Evolutionary conservation across 306 rosid genomes (phyloP).

Genomic region (Rubus parviflorus): DNA sequence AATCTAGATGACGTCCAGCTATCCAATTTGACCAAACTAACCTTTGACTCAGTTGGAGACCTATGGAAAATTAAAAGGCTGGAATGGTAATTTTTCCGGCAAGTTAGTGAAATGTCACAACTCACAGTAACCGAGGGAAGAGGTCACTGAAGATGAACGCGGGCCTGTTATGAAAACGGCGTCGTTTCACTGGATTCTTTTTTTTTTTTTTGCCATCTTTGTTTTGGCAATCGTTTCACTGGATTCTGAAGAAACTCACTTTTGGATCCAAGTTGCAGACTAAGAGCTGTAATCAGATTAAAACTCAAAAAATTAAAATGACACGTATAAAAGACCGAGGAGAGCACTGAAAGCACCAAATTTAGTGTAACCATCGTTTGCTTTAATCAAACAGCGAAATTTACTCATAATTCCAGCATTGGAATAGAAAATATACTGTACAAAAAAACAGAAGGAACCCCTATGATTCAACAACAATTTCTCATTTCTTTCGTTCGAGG

Average conservation of each 20-base stretch:
- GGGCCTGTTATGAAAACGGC: not conserved
- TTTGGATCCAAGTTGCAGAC: no score
- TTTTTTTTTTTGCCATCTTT: no score
- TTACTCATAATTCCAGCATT: not conserved
- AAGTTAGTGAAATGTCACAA: slow-evolving; percentile 12
- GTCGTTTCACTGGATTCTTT: not conserved
- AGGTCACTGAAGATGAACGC: not conserved
- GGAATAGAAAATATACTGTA: not conserved
- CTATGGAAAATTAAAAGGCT: not conserved
- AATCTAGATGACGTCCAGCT: not conserved
- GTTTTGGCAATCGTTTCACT: no score
- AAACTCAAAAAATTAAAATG: no score
- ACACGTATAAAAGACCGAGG: no score
- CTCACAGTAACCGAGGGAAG: not conserved
- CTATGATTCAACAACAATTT: slow-evolving; percentile 15
- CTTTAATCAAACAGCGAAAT: not conserved
- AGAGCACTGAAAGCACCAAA: not conserved
- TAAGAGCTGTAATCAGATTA: no score
- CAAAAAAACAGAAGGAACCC: not conserved
- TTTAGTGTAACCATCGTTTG: not conserved
- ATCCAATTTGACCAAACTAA: slow-evolving; percentile 19
- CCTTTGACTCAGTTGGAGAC: slow-evolving; percentile 1
- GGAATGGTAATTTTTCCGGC: not conserved
- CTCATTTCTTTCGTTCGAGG: not conserved
- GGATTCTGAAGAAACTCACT: no score